Evolutionary conservation across 768 basidiomycete species (phyloP), one percentile per base, ranked within the genome.

Genomic region (Krasilnikovozyma curviuscula): DNA sequence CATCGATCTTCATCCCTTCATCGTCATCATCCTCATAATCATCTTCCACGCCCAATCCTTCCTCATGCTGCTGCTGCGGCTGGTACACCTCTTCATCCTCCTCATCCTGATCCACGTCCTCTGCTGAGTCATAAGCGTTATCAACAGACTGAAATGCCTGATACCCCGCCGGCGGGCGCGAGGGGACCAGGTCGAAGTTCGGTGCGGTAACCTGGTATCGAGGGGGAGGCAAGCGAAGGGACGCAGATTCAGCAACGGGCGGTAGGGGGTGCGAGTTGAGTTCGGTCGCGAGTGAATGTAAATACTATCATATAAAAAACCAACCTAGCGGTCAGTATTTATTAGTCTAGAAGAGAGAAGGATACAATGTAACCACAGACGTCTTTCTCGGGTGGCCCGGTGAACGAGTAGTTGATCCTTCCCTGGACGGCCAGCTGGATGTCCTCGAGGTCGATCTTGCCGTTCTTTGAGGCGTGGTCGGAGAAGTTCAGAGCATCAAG

Each of bases 181-280:
- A 28, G 40, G 3, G 66, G 1, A 66, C 58, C 44, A 68, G 51
- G 32, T 64, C 58, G 54, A 67, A 69, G 43, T 67, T 66, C 16
- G 66, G 62, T 23, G 64, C 61, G 1, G 66, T 65, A 23, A 69
- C 59, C 8, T 66, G 57, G 31, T 68, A 62, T 29, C 61, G 52
- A 0, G 61, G 55, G 0, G 64, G 66, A 0, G 68, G 68, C 4
- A 69, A 57, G 3, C 65, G 59, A 44, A 69, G 56, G 56, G 67
- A 68, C 7, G 65, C 59, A 10, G 50, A 42, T 56, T 68, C 68
- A 12, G 63, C 59, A 24, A 69, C 52, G 24, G 65, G 57, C 0
- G 68, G 68, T 1, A 69, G 58, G 0, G 68, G 67, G 14, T 61
- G 57, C 1, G 61, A 59, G 53, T 69, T 69, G 40, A 69, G 58